Base-by-base conservation (phyloP, 768 basidiomycete species). In the Mycena capillaripes region DNA sequence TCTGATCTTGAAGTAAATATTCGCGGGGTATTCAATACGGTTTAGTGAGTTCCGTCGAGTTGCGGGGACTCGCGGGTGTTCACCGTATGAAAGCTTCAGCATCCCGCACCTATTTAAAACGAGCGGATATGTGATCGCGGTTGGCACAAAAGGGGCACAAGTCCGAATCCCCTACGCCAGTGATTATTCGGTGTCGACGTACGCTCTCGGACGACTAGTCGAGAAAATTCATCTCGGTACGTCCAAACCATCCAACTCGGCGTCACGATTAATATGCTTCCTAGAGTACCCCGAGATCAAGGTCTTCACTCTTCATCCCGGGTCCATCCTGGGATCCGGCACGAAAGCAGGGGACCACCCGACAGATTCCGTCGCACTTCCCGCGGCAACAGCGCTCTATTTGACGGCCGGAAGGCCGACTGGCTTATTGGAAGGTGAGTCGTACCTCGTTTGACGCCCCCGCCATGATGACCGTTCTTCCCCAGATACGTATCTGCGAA, bases 381-480 rank as follows among this genome's bases (percentile, higher is more conserved):
- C 62, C 9, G 48, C 62, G 4, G 62, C 62, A 2, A 64, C 62
- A 2, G 23, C 32, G 19, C 50, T 64, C 14, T 29, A 32, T 14
- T 42, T 64, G 44, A 64, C 62, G 2, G 4, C 42, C 10, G 62
- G 62, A 30, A 32, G 23, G 62, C n/a, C 6, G 50, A 64, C 36
- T 64, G 62, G 62, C 62, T 64, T 11, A 16, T n/a, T 17, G 62
- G 62, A 36, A 64, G 61, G 61, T 60, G 4, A 16, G n/a, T n/a
- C n/a, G n/a, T n/a, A n/a, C n/a, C n/a, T n/a, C n/a, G n/a, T n/a
- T n/a, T n/a, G n/a, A n/a, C n/a, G n/a, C n/a, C n/a, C n/a, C n/a
- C n/a, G n/a, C n/a, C n/a, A n/a, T n/a, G n/a, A n/a, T n/a, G n/a
- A n/a, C n/a, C n/a, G n/a, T n/a, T n/a, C n/a, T n/a, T n/a, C n/a